These are phyloP conservation scores for Penicillium coffeae DNA, from an alignment of 495 filamentous ascomycete genomes.

Conservation along the genomic window DNA sequence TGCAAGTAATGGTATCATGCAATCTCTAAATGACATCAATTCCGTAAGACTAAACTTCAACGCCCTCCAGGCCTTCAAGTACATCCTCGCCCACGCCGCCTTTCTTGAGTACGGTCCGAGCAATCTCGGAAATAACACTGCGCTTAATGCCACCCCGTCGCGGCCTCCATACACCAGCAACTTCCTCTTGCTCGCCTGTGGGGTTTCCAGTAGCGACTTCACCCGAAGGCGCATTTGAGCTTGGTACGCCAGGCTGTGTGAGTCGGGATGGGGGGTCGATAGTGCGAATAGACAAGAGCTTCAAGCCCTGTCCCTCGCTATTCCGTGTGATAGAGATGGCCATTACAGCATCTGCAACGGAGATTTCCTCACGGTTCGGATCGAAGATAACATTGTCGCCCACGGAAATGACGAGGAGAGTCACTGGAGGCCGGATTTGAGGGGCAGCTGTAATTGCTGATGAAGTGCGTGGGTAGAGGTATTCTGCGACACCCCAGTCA, in stretches of 20 bases:
- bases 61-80: slow-evolving; percentile 66
- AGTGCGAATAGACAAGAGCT: slow-evolving; percentile 60
- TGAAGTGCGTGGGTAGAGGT: slow-evolving; percentile 62
- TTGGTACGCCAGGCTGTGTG: slow-evolving; percentile 65
- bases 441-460: slow-evolving; percentile 10
- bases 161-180: slow-evolving; percentile 74
- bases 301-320: slow-evolving; percentile 30
- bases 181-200: slow-evolving; percentile 46
- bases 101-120: slow-evolving; percentile 59
- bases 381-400: slow-evolving; percentile 91
- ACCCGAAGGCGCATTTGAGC: slow-evolving; percentile 44
- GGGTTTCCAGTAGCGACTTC: slow-evolving; percentile 24
- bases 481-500: slow-evolving; percentile 82
- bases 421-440: slow-evolving; percentile 67
- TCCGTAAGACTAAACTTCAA: slow-evolving; percentile 25
- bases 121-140: slow-evolving; percentile 60
- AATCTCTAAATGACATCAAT: neutral
- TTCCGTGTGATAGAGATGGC: slow-evolving; percentile 65
- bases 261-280: slow-evolving; percentile 70
- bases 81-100: slow-evolving; percentile 85
- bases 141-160: slow-evolving; percentile 72
- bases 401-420: slow-evolving; percentile 81
- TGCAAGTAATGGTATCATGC: slow-evolving; percentile 5
- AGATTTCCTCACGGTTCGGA: slow-evolving; percentile 82
- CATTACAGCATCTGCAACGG: slow-evolving; percentile 82